These are phyloP conservation scores for Acorus calamus DNA, from an alignment of 106 monocot genomes.

Conservation along the genomic window DNA sequence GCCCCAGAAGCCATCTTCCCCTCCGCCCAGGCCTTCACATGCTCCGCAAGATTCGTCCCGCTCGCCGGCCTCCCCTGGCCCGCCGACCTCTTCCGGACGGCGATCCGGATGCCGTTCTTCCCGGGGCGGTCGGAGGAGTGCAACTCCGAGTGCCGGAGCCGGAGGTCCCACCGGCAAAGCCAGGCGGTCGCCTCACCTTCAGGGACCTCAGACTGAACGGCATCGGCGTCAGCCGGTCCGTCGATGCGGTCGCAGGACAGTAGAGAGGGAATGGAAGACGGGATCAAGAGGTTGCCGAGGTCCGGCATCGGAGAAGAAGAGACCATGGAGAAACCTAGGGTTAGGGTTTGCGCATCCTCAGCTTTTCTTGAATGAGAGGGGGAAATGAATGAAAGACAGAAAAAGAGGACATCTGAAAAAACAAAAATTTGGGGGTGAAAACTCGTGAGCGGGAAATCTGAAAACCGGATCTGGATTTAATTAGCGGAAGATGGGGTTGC, in stretches of 20 bases:
- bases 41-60: conserved; percentile 33
- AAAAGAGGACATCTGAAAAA: too few species aligned
- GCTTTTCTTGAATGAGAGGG: too few species aligned
- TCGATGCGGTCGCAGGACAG: neutral
- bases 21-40: conserved; percentile 53
- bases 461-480: too few species aligned
- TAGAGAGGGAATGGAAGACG: neutral
- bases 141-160: conserved; percentile 26
- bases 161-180: conserved; percentile 12
- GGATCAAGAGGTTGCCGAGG: conserved; percentile 14
- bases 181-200: conserved; percentile 2
- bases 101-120: neutral
- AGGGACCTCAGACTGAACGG: neutral
- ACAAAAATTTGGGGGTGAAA: too few species aligned
- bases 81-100: conserved; percentile 18
- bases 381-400: too few species aligned
- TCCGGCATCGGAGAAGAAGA: conserved; percentile 20
- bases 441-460: too few species aligned
- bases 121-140: neutral
- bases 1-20: conserved; percentile 39
- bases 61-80: conserved; percentile 5
- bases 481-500: too few species aligned
- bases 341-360: neutral
- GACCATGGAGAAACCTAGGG: neutral
- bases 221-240: neutral